Percentiles rank a stretch among this genome's conserved stretches.
These are phyloP conservation scores for Sordariomycetes sp. DNA, from an alignment of 2,329 filamentous ascomycete species.

Conservation along the genomic window DNA sequence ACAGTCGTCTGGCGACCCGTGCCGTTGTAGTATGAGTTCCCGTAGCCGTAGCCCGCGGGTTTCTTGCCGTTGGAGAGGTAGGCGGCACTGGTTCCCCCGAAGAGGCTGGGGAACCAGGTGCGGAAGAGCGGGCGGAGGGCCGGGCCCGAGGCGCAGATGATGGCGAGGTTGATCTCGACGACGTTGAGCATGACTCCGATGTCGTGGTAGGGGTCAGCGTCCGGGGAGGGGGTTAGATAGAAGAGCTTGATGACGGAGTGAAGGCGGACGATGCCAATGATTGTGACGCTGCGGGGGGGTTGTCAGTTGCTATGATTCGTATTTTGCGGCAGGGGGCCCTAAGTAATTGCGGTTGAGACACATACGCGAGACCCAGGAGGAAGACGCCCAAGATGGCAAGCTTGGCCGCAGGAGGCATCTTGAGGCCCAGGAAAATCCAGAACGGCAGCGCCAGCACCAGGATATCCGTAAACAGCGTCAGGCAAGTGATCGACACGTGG, in stretches of 20 bases:
- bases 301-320: too few relatives aligned
- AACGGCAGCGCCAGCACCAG: conserved; percentile 8
- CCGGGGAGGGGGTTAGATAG: conserved; percentile 10
- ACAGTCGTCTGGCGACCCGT: not conserved
- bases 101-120: conserved; percentile 16
- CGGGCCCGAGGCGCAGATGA: conserved; percentile 19
- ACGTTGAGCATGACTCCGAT: conserved; percentile 19
- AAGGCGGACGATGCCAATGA: conserved; percentile 15
- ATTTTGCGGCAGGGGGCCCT: too few relatives aligned
- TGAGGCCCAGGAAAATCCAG: conserved; percentile 22
- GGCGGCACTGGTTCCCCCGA: conserved; percentile 10
- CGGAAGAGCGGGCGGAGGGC: conserved; percentile 19
- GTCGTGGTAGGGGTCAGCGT: conserved; percentile 12
- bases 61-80: conserved; percentile 9
- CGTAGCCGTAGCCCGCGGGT: conserved; percentile 7
- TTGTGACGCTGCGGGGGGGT: conserved; percentile 13
- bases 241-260: conserved; percentile 1
- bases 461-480: conserved; percentile 13
- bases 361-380: conserved; percentile 20
- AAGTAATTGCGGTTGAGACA: too few relatives aligned
- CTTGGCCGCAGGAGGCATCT: conserved; percentile 22
- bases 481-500: not conserved
- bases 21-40: not conserved
- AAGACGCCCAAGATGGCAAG: conserved; percentile 25
- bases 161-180: conserved; percentile 21